Evolutionary conservation across 148 eudicot genomes (phyloP).

Genomic region (Silene uniflora): DNA sequence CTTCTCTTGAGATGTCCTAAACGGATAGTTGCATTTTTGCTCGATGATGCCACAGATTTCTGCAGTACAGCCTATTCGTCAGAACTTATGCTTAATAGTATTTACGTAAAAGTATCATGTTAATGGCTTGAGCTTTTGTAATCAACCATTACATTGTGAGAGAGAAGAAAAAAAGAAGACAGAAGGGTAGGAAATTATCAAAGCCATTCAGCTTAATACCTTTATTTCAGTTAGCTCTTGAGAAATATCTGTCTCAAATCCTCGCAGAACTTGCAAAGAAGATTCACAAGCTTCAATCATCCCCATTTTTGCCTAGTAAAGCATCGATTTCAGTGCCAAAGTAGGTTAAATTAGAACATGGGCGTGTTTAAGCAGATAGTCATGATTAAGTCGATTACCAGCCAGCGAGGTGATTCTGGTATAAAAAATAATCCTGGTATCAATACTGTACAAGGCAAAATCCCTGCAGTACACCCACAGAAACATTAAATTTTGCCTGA

Average conservation of each 20-base stretch:
- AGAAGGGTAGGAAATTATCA: not conserved
- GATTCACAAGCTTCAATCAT: slow-evolving; percentile 76
- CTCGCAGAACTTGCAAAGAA: slow-evolving; percentile 85
- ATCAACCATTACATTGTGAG: not conserved
- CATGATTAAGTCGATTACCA: slow-evolving; percentile 45
- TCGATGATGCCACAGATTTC: slow-evolving; percentile 74
- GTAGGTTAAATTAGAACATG: not conserved
- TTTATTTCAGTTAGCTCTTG: slow-evolving; percentile 48
- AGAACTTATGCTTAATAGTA: slow-evolving; percentile 2
- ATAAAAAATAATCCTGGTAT: slow-evolving; percentile 91
- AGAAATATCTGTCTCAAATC: slow-evolving; percentile 56
- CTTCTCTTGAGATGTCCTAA: slow-evolving; percentile 53
- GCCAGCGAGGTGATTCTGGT: slow-evolving; percentile 99
- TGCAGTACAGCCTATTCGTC: slow-evolving; percentile 26
- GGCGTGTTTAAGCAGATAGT: not conserved
- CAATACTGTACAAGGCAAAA: slow-evolving; percentile 64
- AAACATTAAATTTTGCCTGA: not conserved
- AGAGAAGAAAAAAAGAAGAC: not conserved
- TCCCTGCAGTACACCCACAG: slow-evolving; percentile 41
- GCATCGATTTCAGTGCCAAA: slow-evolving; percentile 10
- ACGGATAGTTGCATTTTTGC: slow-evolving; percentile 56
- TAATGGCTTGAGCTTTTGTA: not conserved
- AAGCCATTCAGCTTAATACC: slow-evolving; percentile 31
- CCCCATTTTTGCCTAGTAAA: slow-evolving; percentile 80
- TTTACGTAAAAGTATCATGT: not conserved